Evolutionary conservation across 441 rosid genomes (phyloP), one percentile per base, ranked within the genome.

Genomic region (Pelargonium exstipulatum): DNA sequence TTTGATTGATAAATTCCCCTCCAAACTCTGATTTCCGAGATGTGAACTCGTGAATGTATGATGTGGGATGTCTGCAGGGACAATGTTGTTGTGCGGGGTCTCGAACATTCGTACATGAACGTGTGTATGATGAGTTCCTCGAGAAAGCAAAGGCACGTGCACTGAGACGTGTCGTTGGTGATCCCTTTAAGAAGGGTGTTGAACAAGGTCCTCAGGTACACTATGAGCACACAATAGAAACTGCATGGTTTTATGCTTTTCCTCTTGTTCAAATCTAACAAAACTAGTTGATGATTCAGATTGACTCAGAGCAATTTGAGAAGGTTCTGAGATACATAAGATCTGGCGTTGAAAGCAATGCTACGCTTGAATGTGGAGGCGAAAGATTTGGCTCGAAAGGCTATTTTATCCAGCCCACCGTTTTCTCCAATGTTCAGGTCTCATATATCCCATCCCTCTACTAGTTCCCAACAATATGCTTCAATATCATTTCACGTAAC

Each of bases 191-290:
- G 83, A 74, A 79, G 35, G 95, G 93, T 48, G 83, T 81, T 37
- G 95, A 91, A 62, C 97, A 91, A 82, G 97, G 97, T 60, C 97
- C 97, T 78, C 95, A 91, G 93, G 97, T 89, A 77, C 17, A 77
- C 17, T 51, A 14, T 51, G 18, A 14, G 16, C 42, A 37, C 42
- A 37, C 37, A 32, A 32, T 32, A 32, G 37, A 32, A 32, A 32
- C 37, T 32, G 6, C 32, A 26, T 26, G 4, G 32, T 26, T 26
- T 26, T 26, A 26, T 26, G 32, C 32, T 26, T 26, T 26, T 26
- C 32, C 6, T 45, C 49, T 45, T 45, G 49, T 12, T 45, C 49
- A 45, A 45, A 45, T 45, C 1, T 45, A 12, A 6, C 13, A 45
- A 12, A 45, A 6, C 49, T 45, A 6, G 13, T 45, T 12, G 64